Percentiles rank a stretch among this genome's conserved stretches.
These are phyloP conservation scores for Odontarrhena argentea DNA, from an alignment of 345 rosid species.

Conservation along the genomic window DNA sequence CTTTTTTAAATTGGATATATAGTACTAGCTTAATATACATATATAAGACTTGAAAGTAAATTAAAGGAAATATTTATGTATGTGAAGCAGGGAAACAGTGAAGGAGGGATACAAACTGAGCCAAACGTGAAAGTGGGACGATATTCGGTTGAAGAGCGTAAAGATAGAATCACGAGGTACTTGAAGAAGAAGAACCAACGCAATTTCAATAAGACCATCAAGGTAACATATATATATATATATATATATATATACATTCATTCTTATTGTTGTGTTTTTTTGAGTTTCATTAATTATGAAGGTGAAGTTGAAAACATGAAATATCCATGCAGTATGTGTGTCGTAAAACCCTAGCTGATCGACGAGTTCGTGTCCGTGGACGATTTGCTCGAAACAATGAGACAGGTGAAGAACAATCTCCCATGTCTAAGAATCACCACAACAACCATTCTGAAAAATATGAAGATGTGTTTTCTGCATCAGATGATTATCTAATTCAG, in stretches of 20 bases:
- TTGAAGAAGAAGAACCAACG: conserved; percentile 90
- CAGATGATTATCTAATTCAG: conserved; percentile 45
- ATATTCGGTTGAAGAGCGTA: conserved; percentile 81
- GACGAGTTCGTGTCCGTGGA: conserved; percentile 87
- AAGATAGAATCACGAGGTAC: conserved; percentile 81
- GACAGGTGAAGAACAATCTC: conserved; percentile 55
- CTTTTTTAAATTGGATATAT: neutral
- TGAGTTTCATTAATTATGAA: conserved; percentile 14
- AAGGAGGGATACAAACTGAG: conserved; percentile 49
- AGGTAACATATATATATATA: conserved; percentile 45
- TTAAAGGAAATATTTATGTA: neutral
- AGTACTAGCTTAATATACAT: neutral
- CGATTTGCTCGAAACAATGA: conserved; percentile 85
- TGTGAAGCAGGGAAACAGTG: conserved; percentile 47
- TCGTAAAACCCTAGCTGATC: conserved; percentile 88
- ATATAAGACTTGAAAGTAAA: neutral
- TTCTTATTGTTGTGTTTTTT: neutral
- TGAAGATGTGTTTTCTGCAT: conserved; percentile 44
- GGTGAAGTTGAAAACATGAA: neutral
- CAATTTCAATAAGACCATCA: conserved; percentile 89
- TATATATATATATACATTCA: neutral
- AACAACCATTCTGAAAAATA: conserved; percentile 44
- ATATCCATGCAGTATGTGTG: conserved; percentile 68
- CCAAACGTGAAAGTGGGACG: conserved; percentile 59
- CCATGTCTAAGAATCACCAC: conserved; percentile 43